phyloP scores from a whole-genome alignment of 2,329 filamentous ascomycete species.

The Alternaria gaisen region DNA sequence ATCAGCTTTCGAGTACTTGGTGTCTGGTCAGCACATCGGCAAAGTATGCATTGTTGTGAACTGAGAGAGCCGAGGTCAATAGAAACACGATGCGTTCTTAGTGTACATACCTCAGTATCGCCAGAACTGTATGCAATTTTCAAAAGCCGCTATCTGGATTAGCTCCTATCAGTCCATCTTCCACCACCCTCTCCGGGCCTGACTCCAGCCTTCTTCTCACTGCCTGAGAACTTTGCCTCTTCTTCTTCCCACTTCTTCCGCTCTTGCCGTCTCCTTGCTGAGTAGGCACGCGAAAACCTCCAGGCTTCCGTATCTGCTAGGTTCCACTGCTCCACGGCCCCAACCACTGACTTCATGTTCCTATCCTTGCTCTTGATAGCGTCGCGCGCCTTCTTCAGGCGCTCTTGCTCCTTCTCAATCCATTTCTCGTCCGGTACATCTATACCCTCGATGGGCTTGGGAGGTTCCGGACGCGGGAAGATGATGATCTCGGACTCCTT shows the following conservation, averaged over 20 bases:
- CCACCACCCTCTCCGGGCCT: conserved; percentile 49
- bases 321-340: conserved; percentile 61
- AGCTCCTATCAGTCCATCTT: conserved; percentile 43
- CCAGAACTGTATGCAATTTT: conserved; percentile 6
- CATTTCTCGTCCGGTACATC: conserved; percentile 62
- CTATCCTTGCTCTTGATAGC: conserved; percentile 48
- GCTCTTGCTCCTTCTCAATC: conserved; percentile 62
- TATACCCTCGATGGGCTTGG: conserved; percentile 61
- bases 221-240: conserved; percentile 70
- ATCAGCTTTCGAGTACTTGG: conserved; percentile 46
- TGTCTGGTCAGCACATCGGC: conserved; percentile 44
- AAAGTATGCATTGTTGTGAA: conserved; percentile 27
- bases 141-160: not conserved
- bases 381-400: conserved; percentile 64
- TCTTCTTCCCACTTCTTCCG: conserved; percentile 74
- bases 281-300: conserved; percentile 75
- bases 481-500: conserved; percentile 64
- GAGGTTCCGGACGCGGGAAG: conserved; percentile 55
- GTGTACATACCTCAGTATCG: not conserved
- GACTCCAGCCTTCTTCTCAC: conserved; percentile 63
- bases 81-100: not conserved
- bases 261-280: conserved; percentile 70
- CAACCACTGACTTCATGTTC: conserved; percentile 43
- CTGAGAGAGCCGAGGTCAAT: not conserved
- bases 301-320: conserved; percentile 79